Conservation (phyloP, 495 filamentous ascomycete species). For the Penicillium bialowiezense region DNA sequence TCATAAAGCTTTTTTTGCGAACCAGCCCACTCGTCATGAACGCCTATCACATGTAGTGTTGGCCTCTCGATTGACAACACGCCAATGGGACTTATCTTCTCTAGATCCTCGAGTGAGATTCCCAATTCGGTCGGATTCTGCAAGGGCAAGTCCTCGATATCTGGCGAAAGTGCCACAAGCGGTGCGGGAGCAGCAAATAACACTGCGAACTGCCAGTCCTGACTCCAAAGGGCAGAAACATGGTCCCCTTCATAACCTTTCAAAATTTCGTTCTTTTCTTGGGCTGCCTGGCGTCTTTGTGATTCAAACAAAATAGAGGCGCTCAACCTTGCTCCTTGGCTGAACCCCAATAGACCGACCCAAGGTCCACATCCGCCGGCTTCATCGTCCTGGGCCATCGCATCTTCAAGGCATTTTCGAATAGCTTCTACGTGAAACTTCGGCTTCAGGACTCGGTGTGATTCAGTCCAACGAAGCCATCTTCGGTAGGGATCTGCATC, state of each 20-base stretch:
- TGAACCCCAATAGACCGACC: constrained; percentile 55
- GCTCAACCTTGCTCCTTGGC: constrained; percentile 60
- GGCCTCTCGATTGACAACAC: too few relatives aligned
- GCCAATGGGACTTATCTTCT: too few relatives aligned
- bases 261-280: too few relatives aligned
- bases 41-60: not conserved
- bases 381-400: constrained; percentile 34
- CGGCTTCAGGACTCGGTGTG: constrained; percentile 12
- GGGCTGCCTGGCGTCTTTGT: constrained; percentile 7
- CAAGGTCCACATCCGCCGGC: constrained; percentile 49
- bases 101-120: not conserved
- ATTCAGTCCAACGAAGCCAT: constrained; percentile 56
- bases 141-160: not conserved
- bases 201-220: not conserved
- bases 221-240: not conserved
- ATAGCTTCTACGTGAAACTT: constrained; percentile 7
- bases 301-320: constrained; percentile 39
- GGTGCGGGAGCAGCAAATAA: not conserved
- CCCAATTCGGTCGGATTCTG: not conserved
- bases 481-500: constrained; percentile 53
- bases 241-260: too few relatives aligned
- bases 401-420: constrained; percentile 2
- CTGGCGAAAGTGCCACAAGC: not conserved
- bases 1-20: too few relatives aligned
- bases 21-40: not conserved